Evolutionary conservation across 2,329 filamentous ascomycete genomes (phyloP).

Genomic region (Ophiostoma tasmaniense): DNA sequence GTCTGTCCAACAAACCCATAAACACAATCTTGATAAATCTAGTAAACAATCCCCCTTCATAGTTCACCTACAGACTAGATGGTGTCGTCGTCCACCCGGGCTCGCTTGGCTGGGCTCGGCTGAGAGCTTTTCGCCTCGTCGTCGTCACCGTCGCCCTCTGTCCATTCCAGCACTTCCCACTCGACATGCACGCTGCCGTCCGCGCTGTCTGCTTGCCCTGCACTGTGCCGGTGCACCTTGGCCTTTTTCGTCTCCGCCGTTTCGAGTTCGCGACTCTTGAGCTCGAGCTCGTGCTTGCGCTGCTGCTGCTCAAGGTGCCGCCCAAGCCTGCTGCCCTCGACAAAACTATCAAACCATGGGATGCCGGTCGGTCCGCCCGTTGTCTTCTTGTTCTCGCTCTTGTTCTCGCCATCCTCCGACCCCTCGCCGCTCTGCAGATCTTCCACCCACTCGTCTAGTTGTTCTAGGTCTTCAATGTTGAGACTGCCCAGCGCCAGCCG

Average conservation of each 20-base stretch:
- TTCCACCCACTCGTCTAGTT: conserved; percentile 61
- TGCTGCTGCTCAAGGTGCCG: conserved; percentile 51
- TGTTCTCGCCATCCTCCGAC: conserved; percentile 23
- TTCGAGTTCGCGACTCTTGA: neutral
- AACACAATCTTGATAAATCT: neutral
- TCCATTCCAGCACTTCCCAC: conserved; percentile 79
- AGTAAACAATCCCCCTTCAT: neutral
- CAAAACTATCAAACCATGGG: conserved; percentile 78
- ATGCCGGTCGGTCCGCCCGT: conserved; percentile 38
- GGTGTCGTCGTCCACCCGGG: conserved; percentile 31
- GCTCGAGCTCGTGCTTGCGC: conserved; percentile 30
- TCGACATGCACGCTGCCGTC: conserved; percentile 61
- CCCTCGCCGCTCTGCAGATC: conserved; percentile 22
- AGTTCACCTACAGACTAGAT: conserved; percentile 15
- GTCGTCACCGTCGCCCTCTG: conserved; percentile 31
- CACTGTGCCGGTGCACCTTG: conserved; percentile 13
- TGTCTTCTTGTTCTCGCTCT: conserved; percentile 29
- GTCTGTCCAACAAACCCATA: neutral
- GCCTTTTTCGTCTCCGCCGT: neutral
- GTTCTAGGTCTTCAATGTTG: conserved; percentile 57
- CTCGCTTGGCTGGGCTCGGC: conserved; percentile 39
- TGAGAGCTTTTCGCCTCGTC: conserved; percentile 28
- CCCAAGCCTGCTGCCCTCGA: conserved; percentile 66
- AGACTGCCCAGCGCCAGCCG: conserved; percentile 74
- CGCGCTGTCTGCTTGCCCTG: conserved; percentile 32